Percentiles rank a stretch among this genome's conserved stretches.
Evolutionary conservation across 805 yeast genomes (phyloP).

Genomic region (Cyberlindnera mycetangii): DNA sequence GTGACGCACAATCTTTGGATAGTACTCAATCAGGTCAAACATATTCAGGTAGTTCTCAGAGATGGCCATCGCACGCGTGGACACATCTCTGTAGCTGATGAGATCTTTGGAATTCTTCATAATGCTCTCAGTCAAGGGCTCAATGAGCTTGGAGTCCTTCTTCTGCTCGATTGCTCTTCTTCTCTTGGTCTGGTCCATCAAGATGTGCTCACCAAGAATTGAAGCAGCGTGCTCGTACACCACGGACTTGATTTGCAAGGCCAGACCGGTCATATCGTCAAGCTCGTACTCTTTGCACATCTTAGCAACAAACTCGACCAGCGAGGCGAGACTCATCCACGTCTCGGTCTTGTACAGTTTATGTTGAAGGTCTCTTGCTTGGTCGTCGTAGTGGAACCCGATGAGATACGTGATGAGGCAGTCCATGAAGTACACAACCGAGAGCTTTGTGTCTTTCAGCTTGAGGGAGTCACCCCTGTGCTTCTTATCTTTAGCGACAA

Average conservation of each 20-base stretch:
- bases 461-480: conserved; percentile 20
- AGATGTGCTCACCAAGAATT: conserved; percentile 13
- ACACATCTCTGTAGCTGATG: conserved; percentile 9
- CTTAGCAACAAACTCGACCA: conserved; percentile 16
- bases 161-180: conserved; percentile 2
- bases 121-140: neutral
- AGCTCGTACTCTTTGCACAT: conserved; percentile 4
- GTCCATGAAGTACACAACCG: conserved; percentile 18
- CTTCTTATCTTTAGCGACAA: conserved; percentile 16
- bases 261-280: conserved; percentile 16
- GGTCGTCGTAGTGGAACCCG: conserved; percentile 24
- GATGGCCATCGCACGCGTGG: conserved; percentile 7
- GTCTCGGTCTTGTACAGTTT: conserved; percentile 14
- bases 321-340: conserved; percentile 20
- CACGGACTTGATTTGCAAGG: conserved; percentile 15
- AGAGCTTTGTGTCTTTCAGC: conserved; percentile 1
- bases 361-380: conserved; percentile 12
- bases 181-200: conserved; percentile 8
- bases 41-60: conserved; percentile 14
- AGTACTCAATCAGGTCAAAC: conserved; percentile 12
- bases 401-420: conserved; percentile 21
- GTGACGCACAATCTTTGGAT: conserved; percentile 11
- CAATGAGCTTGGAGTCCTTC: neutral
- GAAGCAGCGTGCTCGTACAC: conserved; percentile 19
- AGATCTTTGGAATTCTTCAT: conserved; percentile 4